Conservation (phyloP, 1,284 basidiomycete species). For the Inonotus obliquus region DNA sequence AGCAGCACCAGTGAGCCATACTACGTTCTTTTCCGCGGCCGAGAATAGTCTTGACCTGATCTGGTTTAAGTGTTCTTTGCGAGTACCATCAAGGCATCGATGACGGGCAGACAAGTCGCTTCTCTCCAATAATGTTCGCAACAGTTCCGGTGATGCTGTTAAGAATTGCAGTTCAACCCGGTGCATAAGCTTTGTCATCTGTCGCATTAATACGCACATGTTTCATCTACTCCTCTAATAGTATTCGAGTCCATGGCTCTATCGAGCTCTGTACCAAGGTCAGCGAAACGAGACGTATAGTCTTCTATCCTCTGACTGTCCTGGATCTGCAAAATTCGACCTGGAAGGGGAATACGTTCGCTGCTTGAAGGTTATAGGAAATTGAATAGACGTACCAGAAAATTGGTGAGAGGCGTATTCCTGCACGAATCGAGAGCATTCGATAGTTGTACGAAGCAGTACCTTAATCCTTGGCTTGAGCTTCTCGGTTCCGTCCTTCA, state of each 20-base stretch:
- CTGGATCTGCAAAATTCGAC: neutral
- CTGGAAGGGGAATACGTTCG: neutral
- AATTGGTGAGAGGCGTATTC: neutral
- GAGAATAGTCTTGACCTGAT: no score
- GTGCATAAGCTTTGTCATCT: no score
- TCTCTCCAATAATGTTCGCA: neutral
- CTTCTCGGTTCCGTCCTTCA: neutral
- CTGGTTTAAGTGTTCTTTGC: neutral
- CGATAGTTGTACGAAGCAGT: neutral
- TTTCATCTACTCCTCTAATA: neutral
- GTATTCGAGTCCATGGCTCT: neutral
- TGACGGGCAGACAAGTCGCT: neutral
- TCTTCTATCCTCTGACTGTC: neutral
- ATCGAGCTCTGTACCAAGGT: neutral
- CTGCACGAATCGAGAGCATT: neutral
- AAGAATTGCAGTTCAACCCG: neutral
- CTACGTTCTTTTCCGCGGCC: neutral
- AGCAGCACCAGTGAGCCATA: neutral
- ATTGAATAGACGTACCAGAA: neutral
- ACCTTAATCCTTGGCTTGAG: neutral
- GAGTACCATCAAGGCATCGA: neutral
- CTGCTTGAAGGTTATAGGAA: no score
- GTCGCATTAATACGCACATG: neutral
- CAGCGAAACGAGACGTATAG: neutral
- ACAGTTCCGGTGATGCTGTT: neutral